phyloP scores from a whole-genome alignment of 176 grass and related monocot genomes.

The Triticum turgidum region DNA sequence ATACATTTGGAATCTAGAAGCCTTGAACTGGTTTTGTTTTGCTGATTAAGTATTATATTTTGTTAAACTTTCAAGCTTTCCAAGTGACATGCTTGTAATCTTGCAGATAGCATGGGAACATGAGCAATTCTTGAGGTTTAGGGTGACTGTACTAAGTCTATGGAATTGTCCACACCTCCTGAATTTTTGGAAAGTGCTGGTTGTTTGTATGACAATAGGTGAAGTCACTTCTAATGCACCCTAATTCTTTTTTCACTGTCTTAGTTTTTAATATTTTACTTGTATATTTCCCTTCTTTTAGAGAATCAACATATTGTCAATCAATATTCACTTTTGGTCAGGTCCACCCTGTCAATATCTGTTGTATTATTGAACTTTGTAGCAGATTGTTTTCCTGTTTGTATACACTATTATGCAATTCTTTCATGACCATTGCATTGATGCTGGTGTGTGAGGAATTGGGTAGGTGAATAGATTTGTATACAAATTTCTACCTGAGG shows the following conservation, averaged over 20 bases:
- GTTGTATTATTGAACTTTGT: too few relatives aligned
- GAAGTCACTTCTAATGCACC: not conserved
- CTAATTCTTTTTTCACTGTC: not conserved
- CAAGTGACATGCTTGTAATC: slow-evolving; percentile 9
- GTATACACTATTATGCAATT: too few relatives aligned
- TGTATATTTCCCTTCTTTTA: slow-evolving; percentile 14
- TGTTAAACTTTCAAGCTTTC: not conserved
- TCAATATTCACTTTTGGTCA: too few relatives aligned
- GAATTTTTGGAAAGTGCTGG: slow-evolving; percentile 92
- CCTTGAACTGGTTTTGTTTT: slow-evolving; percentile 23
- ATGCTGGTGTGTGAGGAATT: too few relatives aligned
- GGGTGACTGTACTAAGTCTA: slow-evolving; percentile 77
- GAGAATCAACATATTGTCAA: slow-evolving; percentile 45
- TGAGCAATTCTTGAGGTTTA: slow-evolving; percentile 96
- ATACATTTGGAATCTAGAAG: not conserved
- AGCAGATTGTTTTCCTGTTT: too few relatives aligned
- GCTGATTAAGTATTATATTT: not conserved
- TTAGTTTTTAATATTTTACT: slow-evolving; percentile 13
- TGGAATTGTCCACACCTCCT: slow-evolving; percentile 70
- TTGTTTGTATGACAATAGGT: slow-evolving; percentile 77
- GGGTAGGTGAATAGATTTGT: too few relatives aligned
- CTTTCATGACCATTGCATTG: too few relatives aligned
- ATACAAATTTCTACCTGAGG: too few relatives aligned
- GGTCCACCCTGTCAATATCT: too few relatives aligned
- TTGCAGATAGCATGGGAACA: slow-evolving; percentile 96